These are phyloP conservation scores for Calonectria montana DNA, from an alignment of 2,329 filamentous ascomycete genomes.

Conservation along the genomic window DNA sequence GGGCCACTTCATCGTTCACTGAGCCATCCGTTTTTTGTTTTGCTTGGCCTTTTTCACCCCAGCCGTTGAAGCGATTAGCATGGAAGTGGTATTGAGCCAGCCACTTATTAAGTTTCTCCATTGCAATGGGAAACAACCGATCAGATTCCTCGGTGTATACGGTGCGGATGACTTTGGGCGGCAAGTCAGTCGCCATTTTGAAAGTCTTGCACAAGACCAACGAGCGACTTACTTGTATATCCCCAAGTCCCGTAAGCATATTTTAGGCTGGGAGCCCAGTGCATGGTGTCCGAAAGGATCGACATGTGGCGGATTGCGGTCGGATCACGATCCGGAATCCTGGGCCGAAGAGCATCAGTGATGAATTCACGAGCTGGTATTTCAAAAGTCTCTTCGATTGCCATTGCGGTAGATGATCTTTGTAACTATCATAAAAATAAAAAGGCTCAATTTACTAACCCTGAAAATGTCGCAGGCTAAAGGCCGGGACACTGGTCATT, in stretches of 20 bases:
- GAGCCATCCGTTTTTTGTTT: neutral
- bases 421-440: no score
- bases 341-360: neutral
- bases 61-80: neutral
- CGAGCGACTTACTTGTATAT: slow-evolving; percentile 2
- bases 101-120: slow-evolving; percentile 1
- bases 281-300: neutral
- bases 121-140: neutral
- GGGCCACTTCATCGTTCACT: slow-evolving; percentile 4
- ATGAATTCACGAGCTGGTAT: neutral
- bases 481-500: no score
- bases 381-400: neutral
- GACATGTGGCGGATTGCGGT: neutral
- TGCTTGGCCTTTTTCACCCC: neutral
- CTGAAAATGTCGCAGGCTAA: no score
- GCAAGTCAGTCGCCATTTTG: neutral
- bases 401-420: neutral
- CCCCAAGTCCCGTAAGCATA: neutral
- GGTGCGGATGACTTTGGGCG: neutral
- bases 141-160: slow-evolving; percentile 6
- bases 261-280: neutral
- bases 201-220: neutral
- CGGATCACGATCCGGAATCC: neutral
- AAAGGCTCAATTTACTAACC: no score
- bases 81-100: neutral